Evolutionary conservation across 345 rosid species (phyloP).

Genomic region (Orychophragmus violaceus): DNA sequence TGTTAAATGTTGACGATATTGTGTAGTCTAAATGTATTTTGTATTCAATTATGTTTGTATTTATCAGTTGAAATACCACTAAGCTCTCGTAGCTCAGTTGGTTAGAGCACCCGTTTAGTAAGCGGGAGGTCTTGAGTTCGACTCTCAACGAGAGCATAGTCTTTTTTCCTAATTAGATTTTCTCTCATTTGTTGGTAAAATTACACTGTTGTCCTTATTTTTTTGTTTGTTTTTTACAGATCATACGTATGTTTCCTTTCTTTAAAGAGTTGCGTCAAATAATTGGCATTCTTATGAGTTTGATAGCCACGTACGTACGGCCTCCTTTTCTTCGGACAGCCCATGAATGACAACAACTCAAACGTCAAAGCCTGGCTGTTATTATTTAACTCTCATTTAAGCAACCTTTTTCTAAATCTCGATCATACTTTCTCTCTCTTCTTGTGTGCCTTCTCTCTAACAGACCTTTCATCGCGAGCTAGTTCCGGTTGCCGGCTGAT

Average conservation of each 20-base stretch:
- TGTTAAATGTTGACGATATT: neutral
- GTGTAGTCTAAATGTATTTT: neutral
- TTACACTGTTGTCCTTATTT: neutral
- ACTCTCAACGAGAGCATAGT: constrained; percentile 71
- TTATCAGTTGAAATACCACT: too few relatives aligned
- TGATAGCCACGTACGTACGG: neutral
- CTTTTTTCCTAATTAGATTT: too few relatives aligned
- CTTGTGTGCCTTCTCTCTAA: too few relatives aligned
- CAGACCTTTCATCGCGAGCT: too few relatives aligned
- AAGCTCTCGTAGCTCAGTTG: constrained; percentile 98
- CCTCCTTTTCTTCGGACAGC: constrained; percentile 19
- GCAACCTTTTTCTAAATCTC: too few relatives aligned
- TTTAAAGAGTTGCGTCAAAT: constrained; percentile 14
- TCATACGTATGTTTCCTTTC: neutral
- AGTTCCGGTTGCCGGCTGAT: too few relatives aligned
- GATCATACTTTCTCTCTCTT: too few relatives aligned
- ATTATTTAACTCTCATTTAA: neutral
- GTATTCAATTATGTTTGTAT: too few relatives aligned
- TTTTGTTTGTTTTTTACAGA: neutral
- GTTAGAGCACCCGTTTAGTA: constrained; percentile 94
- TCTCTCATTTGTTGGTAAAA: too few relatives aligned
- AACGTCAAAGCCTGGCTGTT: neutral
- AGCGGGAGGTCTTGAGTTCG: constrained; percentile 98
- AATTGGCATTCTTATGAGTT: neutral
- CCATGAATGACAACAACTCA: constrained; percentile 5